A percentile compares a stretch with the other conserved stretches of the same genome.
phyloP scores from a whole-genome alignment of 805 yeast species.

The Schizosaccharomyces japonicus region DNA sequence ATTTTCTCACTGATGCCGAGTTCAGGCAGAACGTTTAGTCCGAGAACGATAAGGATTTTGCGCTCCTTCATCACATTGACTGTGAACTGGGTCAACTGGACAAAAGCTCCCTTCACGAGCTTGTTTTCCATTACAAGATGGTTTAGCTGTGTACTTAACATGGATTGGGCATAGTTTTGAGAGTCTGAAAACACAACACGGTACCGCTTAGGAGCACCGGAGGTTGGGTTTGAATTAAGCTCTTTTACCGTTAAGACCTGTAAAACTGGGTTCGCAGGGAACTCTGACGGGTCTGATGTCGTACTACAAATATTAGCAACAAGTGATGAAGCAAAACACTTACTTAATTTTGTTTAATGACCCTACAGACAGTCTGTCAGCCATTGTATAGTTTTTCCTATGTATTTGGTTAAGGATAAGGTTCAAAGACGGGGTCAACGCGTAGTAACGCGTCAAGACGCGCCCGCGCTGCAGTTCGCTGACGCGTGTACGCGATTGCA shows the following conservation, averaged over 20 bases:
- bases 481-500: background rate
- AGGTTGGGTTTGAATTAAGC: constrained; percentile 4
- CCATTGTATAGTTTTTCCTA: background rate
- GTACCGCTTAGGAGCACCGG: constrained; percentile 9
- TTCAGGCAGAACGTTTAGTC: constrained; percentile 7
- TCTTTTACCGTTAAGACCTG: constrained; percentile 10
- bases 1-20: constrained; percentile 9
- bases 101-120: constrained; percentile 8
- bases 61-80: constrained; percentile 7
- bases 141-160: constrained; percentile 7
- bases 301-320: background rate
- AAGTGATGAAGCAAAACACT: background rate
- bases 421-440: background rate
- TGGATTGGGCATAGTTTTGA: constrained; percentile 8
- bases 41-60: constrained; percentile 8
- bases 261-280: constrained; percentile 5
- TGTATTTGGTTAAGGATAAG: background rate
- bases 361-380: constrained; percentile 1
- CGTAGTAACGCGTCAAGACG: too few relatives aligned
- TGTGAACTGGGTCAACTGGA: constrained; percentile 7
- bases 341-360: background rate
- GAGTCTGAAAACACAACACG: constrained; percentile 11
- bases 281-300: background rate
- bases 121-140: constrained; percentile 6
- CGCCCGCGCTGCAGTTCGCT: background rate